These are phyloP conservation scores for Cryptococcus neoformans DNA, from an alignment of 1,284 basidiomycete genomes.

Conservation along the genomic window DNA sequence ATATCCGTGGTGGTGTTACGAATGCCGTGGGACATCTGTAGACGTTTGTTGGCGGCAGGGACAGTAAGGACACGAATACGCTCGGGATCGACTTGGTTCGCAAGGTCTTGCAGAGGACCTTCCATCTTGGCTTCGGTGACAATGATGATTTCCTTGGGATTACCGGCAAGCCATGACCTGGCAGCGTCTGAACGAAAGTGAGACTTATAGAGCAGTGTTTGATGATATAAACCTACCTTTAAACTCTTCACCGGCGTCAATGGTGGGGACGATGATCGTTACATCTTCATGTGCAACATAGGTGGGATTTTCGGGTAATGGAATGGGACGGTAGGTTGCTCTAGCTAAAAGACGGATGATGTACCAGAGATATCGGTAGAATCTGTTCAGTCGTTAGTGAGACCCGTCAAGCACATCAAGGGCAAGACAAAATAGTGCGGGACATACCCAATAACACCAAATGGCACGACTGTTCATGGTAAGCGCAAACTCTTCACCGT, in stretches of 20 bases:
- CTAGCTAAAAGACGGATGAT: constrained; percentile 73
- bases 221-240: constrained; percentile 51
- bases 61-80: constrained; percentile 83
- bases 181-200: constrained; percentile 61
- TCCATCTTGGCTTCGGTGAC: constrained; percentile 90
- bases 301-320: constrained; percentile 79
- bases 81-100: constrained; percentile 75
- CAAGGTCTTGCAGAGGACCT: constrained; percentile 78
- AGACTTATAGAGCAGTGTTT: constrained; percentile 7
- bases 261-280: constrained; percentile 90
- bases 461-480: constrained; percentile 66
- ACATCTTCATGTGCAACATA: constrained; percentile 87
- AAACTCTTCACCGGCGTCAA: constrained; percentile 91
- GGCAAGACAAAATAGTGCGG: background rate
- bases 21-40: constrained; percentile 90
- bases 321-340: constrained; percentile 74
- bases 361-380: constrained; percentile 87
- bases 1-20: constrained; percentile 85
- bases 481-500: background rate
- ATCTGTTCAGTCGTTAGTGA: constrained; percentile 19
- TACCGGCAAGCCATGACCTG: constrained; percentile 80
- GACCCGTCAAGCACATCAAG: background rate
- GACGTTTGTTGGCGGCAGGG: constrained; percentile 85
- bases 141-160: constrained; percentile 89
- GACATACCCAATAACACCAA: constrained; percentile 81